Conservation (phyloP, 2,329 filamentous ascomycete species). For the Phyllosticta paracitricarpa region DNA sequence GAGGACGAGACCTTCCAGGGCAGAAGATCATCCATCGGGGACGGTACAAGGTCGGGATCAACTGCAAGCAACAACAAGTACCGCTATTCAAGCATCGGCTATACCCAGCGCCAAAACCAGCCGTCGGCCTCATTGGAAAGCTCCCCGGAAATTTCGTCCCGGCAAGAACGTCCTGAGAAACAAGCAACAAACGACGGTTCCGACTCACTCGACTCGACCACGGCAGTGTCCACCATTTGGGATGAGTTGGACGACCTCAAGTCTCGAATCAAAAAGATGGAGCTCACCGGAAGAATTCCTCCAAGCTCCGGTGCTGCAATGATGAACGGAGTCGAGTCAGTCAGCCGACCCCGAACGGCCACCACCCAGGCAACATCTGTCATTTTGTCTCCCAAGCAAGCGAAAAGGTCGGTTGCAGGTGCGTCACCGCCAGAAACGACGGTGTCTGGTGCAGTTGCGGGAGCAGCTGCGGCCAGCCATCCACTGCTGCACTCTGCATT, state of each 20-base stretch:
- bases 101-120: conserved; percentile 11
- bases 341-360: conserved; percentile 80
- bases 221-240: conserved; percentile 89
- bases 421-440: conserved; percentile 27
- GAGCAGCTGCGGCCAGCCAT: conserved; percentile 48
- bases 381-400: conserved; percentile 66
- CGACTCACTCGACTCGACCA: conserved; percentile 80
- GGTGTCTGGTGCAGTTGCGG: conserved; percentile 34
- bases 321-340: conserved; percentile 31
- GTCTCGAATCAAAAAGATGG: conserved; percentile 80
- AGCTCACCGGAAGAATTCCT: conserved; percentile 80
- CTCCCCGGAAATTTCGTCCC: conserved; percentile 6
- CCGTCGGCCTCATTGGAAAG: conserved; percentile 13
- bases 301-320: conserved; percentile 67
- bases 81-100: conserved; percentile 5
- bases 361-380: conserved; percentile 65
- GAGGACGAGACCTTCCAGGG: conserved; percentile 4
- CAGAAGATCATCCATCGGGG: conserved; percentile 7
- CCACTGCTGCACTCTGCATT: conserved; percentile 74
- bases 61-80: neutral
- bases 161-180: neutral
- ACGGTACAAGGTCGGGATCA: neutral
- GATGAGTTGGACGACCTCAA: conserved; percentile 95
- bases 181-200: conserved; percentile 35
- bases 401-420: conserved; percentile 39